Evolutionary conservation across 1,284 basidiomycete genomes (phyloP), one percentile per base, ranked within the genome.

Genomic region (Cronartium quercuum): DNA sequence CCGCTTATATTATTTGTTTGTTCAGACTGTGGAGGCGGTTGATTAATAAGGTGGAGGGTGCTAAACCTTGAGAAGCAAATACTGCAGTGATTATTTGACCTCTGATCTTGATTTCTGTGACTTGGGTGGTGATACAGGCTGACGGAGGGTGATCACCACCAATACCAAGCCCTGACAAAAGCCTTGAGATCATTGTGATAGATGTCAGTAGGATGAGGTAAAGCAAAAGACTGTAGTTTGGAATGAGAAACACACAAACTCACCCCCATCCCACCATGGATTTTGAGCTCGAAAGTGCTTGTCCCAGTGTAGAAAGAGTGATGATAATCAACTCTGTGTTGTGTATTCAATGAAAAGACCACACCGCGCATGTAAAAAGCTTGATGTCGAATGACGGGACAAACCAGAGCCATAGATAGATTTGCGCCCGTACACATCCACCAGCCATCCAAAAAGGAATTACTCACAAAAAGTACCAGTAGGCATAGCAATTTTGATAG

Each of bases 141-240:
- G 84, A 85, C 88, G 91, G 89, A 13, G 90, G 90, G 80, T 91
- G 91, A 82, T 92, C 91, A 57, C 91, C 91, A 38, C 91, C 91
- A 5, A 92, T 89, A 29, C 80, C 81, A 61, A 80, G 5, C n/a
- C 41, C 80, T 76, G 80, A 78, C 63, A 80, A 44, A 44, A 74
- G 64, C 42, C 73, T 66, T 61, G 41, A 38, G 4, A 51, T n/a
- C n/a, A n/a, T n/a, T n/a, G n/a, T n/a, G 42, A 89, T 89, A 21
- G 90, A 82, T 0, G 89, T 89, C 63, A 90, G n/a, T n/a, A n/a
- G n/a, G n/a, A n/a, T n/a, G n/a, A n/a, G n/a, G n/a, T n/a, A n/a
- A n/a, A n/a, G n/a, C n/a, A n/a, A n/a, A n/a, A n/a, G n/a, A n/a
- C n/a, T n/a, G n/a, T n/a, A n/a, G n/a, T n/a, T n/a, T n/a, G n/a